A percentile compares a stretch with the other conserved stretches of the same genome.
These are phyloP conservation scores for Colletotrichum salicis DNA, from an alignment of 2,329 filamentous ascomycete genomes.

Conservation along the genomic window DNA sequence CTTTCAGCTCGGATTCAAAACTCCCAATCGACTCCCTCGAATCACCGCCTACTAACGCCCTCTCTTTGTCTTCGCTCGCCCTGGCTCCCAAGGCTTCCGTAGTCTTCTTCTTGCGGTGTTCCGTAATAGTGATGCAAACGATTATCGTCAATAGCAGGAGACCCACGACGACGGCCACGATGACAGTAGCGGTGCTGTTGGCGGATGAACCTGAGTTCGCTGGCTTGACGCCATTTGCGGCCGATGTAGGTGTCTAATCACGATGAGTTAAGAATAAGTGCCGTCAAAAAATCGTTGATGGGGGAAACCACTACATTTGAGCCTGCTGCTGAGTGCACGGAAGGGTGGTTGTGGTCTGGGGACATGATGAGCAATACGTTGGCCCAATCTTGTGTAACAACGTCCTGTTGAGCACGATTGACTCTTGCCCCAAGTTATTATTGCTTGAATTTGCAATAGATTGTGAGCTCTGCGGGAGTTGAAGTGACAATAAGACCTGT, in stretches of 20 bases:
- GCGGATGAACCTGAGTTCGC: background rate
- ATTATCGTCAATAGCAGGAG: slow-evolving; percentile 6
- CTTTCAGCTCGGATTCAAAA: slow-evolving; percentile 14
- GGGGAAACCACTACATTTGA: background rate
- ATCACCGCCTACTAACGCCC: background rate
- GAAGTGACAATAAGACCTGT: background rate
- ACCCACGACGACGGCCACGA: slow-evolving; percentile 7
- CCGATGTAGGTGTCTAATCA: background rate
- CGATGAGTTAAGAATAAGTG: background rate
- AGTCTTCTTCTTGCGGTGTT: slow-evolving; percentile 15
- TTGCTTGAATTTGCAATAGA: background rate
- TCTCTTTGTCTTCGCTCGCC: background rate
- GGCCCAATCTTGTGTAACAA: background rate
- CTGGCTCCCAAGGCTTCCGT: background rate
- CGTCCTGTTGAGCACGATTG: background rate
- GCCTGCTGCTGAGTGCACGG: background rate
- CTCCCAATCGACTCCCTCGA: slow-evolving; percentile 1
- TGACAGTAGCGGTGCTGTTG: background rate
- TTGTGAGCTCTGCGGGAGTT: background rate
- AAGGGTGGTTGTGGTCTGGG: background rate
- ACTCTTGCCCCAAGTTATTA: too few species aligned
- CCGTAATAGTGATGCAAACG: background rate
- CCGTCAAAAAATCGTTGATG: too few species aligned
- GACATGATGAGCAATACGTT: background rate
- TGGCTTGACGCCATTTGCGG: background rate